Conservation (phyloP, 176 grass and related monocot genomes). For the Avena insularis region DNA sequence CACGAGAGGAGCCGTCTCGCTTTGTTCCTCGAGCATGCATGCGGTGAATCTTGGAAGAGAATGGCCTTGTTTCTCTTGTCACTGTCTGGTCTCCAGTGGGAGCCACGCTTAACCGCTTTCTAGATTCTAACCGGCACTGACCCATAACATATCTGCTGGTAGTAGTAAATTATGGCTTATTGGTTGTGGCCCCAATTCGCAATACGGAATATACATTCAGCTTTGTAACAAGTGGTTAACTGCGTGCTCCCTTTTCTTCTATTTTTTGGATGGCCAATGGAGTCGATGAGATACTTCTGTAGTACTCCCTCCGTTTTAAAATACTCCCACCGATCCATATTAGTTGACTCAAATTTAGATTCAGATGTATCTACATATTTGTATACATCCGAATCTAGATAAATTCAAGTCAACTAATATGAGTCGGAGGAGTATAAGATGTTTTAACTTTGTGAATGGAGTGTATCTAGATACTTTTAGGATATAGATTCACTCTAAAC, state of each 20-base stretch:
- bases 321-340: too few species aligned
- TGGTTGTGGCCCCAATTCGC: constrained; percentile 24
- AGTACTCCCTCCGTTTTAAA: not conserved
- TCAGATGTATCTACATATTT: too few species aligned
- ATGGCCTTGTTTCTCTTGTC: constrained; percentile 34
- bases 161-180: not conserved
- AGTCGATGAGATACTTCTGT: not conserved
- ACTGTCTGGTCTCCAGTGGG: constrained; percentile 26
- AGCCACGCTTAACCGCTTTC: constrained; percentile 31
- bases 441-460: too few species aligned
- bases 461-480: too few species aligned
- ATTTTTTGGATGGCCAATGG: constrained; percentile 21
- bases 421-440: too few species aligned
- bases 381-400: too few species aligned
- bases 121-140: constrained; percentile 12
- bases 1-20: constrained; percentile 15
- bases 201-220: constrained; percentile 48
- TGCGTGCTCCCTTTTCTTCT: constrained; percentile 31
- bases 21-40: constrained; percentile 38
- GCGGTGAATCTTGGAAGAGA: constrained; percentile 30
- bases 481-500: too few species aligned
- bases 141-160: not conserved
- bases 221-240: constrained; percentile 41
- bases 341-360: too few species aligned
- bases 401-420: too few species aligned